These are phyloP conservation scores for Gracilaria vermiculophylla DNA, from an alignment of 23 red algal species.

Conservation along the genomic window DNA sequence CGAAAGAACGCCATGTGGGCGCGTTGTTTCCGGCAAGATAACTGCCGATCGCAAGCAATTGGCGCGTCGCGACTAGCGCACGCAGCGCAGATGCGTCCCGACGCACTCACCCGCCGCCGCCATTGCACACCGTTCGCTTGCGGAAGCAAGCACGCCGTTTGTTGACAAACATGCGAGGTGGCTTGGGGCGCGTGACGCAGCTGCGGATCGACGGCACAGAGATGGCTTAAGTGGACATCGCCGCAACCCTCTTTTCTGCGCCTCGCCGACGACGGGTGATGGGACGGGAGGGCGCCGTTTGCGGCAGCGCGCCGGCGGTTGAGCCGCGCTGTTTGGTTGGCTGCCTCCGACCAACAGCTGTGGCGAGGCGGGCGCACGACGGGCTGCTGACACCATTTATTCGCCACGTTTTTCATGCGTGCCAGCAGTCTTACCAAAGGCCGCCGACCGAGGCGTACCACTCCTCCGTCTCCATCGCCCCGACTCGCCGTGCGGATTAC, in stretches of 20 bases:
- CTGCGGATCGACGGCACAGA: not conserved
- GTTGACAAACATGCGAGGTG: not conserved
- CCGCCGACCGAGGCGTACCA: not conserved
- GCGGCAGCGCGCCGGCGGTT: no score
- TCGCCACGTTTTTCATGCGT: not conserved
- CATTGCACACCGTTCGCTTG: not conserved
- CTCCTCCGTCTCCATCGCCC: not conserved
- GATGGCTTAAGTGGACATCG: no score
- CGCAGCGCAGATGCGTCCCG: no score
- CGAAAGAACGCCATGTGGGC: no score
- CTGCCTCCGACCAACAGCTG: not conserved
- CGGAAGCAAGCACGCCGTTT: not conserved
- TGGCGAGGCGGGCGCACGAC: not conserved
- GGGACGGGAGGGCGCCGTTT: no score
- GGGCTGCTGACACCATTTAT: not conserved
- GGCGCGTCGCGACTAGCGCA: no score
- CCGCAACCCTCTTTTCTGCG: no score
- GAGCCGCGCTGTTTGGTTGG: no score
- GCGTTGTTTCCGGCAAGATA: no score
- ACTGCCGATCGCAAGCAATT: no score
- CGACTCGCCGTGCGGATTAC: not conserved
- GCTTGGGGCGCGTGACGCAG: no score
- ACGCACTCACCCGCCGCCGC: not conserved
- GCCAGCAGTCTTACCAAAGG: not conserved
- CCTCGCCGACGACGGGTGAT: no score